A percentile compares a stretch with the other conserved stretches of the same genome.
phyloP scores from a whole-genome alignment of 352 stramenopile genomes.

The Globisporangium nagaii region DNA sequence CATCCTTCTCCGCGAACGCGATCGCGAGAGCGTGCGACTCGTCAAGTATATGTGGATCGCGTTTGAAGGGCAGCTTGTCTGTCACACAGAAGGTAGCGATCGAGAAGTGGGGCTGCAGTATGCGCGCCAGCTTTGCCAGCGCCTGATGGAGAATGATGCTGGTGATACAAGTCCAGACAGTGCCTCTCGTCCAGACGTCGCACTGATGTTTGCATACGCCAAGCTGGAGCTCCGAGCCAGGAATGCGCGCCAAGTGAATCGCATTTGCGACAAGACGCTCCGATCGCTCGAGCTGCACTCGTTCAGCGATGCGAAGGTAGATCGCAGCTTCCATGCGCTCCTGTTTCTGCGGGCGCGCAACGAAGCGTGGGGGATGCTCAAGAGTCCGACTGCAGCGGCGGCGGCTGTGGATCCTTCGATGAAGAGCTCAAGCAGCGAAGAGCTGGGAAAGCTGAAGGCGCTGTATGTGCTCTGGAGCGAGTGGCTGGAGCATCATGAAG shows the following conservation, averaged over 20 bases:
- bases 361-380: conserved; percentile 20
- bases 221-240: conserved; percentile 39
- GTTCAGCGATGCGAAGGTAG: not conserved
- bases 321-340: conserved; percentile 40
- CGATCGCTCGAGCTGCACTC: conserved; percentile 13
- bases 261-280: conserved; percentile 58
- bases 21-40: conserved; percentile 1
- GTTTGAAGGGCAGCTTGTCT: conserved; percentile 29
- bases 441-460: conserved; percentile 6
- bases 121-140: conserved; percentile 30
- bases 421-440: too few relatives aligned
- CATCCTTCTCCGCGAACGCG: conserved; percentile 11
- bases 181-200: conserved; percentile 16
- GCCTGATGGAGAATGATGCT: conserved; percentile 9
- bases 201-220: conserved; percentile 45
- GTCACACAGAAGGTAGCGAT: not conserved
- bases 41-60: conserved; percentile 50
- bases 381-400: too few relatives aligned
- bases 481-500: conserved; percentile 16
- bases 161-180: not conserved
- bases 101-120: conserved; percentile 7
- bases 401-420: too few relatives aligned
- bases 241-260: conserved; percentile 36
- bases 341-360: conserved; percentile 40
- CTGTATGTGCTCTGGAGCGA: conserved; percentile 35